These are phyloP conservation scores for Zopfochytrium polystomum DNA, from an alignment of 371 early-diverging fungal species.

Conservation along the genomic window DNA sequence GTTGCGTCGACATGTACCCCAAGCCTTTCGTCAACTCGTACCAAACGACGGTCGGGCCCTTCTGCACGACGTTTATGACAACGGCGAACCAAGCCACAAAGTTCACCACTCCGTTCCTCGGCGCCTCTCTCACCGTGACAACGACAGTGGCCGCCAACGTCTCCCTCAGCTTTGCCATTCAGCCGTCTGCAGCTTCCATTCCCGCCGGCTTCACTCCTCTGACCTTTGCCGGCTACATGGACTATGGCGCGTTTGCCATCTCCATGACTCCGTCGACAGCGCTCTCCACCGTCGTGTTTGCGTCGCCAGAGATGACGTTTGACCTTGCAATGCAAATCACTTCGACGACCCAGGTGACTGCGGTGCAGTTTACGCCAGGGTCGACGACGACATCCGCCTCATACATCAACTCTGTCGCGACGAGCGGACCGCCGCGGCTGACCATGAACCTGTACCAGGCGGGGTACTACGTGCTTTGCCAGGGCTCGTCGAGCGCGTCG, in stretches of 20 bases:
- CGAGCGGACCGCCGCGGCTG: conserved; percentile 20
- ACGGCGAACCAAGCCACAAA: conserved; percentile 6
- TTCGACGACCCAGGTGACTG: conserved; percentile 8
- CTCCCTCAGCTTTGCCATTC: conserved; percentile 19
- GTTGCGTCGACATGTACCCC: conserved; percentile 11
- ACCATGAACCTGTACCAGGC: conserved; percentile 4
- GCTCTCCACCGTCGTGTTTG: conserved; percentile 7
- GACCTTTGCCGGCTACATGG: conserved; percentile 24
- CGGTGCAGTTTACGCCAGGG: conserved; percentile 4
- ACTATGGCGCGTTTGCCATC: conserved; percentile 24
- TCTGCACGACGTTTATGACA: conserved; percentile 16
- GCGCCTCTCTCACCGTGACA: not conserved
- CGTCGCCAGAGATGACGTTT: conserved; percentile 24
- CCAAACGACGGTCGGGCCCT: conserved; percentile 17
- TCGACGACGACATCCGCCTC: conserved; percentile 8
- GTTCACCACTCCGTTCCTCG: conserved; percentile 2
- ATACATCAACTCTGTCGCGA: conserved; percentile 8
- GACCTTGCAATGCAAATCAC: conserved; percentile 6
- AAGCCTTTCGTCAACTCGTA: conserved; percentile 3
- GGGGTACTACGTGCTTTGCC: not conserved
- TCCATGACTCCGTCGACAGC: conserved; percentile 16
- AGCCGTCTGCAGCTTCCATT: conserved; percentile 11
- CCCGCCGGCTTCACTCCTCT: conserved; percentile 14
- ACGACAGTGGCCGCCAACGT: conserved; percentile 14
- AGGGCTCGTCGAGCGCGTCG: not conserved